Percentiles rank a stretch among this genome's conserved stretches.
These are phyloP conservation scores for Sechiopsis laciniata DNA, from an alignment of 306 rosid genomes.

Conservation along the genomic window DNA sequence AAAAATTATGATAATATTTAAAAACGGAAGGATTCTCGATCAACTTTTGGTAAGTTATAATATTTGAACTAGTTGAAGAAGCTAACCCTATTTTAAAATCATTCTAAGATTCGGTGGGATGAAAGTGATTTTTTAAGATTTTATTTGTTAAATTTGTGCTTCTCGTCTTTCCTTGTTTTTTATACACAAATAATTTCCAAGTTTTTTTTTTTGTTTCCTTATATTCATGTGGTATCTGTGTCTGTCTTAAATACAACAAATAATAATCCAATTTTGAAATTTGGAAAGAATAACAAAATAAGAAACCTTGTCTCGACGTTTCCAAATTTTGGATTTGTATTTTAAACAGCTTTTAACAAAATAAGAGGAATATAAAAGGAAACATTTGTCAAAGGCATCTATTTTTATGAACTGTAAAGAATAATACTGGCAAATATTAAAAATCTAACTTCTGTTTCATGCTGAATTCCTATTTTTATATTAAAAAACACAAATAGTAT, in stretches of 20 bases:
- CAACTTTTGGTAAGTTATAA: too few species aligned
- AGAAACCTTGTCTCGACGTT: background rate
- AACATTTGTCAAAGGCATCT: background rate
- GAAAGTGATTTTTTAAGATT: background rate
- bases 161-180: background rate
- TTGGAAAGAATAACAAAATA: background rate
- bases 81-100: too few species aligned
- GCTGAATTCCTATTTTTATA: background rate
- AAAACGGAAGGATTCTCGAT: too few species aligned
- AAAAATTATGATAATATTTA: too few species aligned
- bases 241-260: background rate
- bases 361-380: background rate
- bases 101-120: too few species aligned
- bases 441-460: background rate
- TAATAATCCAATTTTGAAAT: background rate
- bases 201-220: background rate
- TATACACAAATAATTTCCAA: background rate
- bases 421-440: background rate
- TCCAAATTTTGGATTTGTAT: background rate
- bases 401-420: background rate
- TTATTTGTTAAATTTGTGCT: background rate
- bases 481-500: background rate
- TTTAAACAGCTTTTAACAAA: background rate
- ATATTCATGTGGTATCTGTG: background rate
- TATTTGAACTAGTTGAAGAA: too few species aligned